Base-by-base conservation (phyloP, 164 flowering plant genomes). In the Magnolia kwangsiensis region DNA sequence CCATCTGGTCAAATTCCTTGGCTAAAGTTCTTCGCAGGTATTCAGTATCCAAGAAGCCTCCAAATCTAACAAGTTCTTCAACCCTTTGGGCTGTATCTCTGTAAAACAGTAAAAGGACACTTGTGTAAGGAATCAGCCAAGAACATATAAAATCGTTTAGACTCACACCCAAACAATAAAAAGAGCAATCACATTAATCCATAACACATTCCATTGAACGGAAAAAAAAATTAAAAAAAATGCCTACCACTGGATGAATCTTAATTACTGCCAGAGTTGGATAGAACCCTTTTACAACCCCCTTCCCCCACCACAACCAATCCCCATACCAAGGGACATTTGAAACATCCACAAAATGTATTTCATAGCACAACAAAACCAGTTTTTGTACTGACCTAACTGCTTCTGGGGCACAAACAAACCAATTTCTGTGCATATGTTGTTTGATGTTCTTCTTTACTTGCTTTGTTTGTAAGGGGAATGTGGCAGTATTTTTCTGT, bases 21-120 rank as follows among this genome's bases (percentile, higher is more conserved):
- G 90, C 89, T 68, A 96, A 81, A 51, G 97, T 90, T 75, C 92
- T 87, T 70, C 76, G 84, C 80, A 96, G 80, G 83, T 79, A 91
- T 45, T 90, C 87, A 55, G 85, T 76, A 78, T 96, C 97, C 71
- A 87, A 81, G 88, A 94, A 96, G 63, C 98, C 98, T 8, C 99
- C 99, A 83, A 96, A 89, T 63, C 84, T 87, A 63, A 84, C 84
- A 66, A 94, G 84, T 78, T 94, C 95, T 82, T 73, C 87, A 72
- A 91, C 77, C 81, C 89, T 88, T 83, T 89, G 87, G 85, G 77
- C 76, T 58, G 95, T 90, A 65, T 89, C 93, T 84, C 99, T 94
- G 85, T 4, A 51, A 67, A 68, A 68, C 49, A 13, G 51, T 29
- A 24, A 37, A 64, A 19, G 61, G 4, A 55, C 45, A 37, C 45